These are phyloP conservation scores for Globisporangium recalcitrans DNA, from an alignment of 352 stramenopile genomes.

Conservation along the genomic window DNA sequence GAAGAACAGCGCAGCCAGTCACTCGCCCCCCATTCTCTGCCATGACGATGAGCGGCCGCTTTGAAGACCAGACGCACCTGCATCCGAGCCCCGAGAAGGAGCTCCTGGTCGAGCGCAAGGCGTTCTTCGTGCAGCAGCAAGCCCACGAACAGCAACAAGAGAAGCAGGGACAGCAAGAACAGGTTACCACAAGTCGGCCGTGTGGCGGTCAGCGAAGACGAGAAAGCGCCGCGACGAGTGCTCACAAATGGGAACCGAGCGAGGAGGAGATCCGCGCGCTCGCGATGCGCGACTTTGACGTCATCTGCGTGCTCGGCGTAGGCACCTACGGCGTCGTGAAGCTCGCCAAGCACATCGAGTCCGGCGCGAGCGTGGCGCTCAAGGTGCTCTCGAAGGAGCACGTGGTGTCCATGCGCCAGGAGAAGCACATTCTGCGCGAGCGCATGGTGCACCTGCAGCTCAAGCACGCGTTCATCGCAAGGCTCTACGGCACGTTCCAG, in stretches of 20 bases:
- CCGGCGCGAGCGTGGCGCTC: conserved; percentile 56
- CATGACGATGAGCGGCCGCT: conserved; percentile 9
- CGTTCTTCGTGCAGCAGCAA: background rate
- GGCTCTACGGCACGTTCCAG: conserved; percentile 76
- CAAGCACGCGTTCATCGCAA: conserved; percentile 63
- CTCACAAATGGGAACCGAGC: conserved; percentile 24
- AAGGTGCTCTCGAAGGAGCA: conserved; percentile 77
- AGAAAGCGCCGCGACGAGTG: background rate
- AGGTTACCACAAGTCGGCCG: too few species aligned
- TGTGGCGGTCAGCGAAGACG: background rate
- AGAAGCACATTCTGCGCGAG: conserved; percentile 78
- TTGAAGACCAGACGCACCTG: background rate
- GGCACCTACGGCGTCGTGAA: conserved; percentile 81
- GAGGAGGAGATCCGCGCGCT: conserved; percentile 32
- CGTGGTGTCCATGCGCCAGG: conserved; percentile 64
- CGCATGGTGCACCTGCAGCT: conserved; percentile 59
- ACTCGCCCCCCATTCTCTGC: background rate
- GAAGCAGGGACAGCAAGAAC: background rate
- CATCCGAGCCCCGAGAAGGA: conserved; percentile 6
- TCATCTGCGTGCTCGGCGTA: conserved; percentile 65
- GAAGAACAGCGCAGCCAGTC: background rate
- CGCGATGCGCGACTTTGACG: conserved; percentile 52
- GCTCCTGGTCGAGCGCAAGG: conserved; percentile 1
- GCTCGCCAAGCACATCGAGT: conserved; percentile 57
- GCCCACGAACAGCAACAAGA: background rate